phyloP scores from a whole-genome alignment of 1,284 basidiomycete genomes.

The Trametes polyzona region DNA sequence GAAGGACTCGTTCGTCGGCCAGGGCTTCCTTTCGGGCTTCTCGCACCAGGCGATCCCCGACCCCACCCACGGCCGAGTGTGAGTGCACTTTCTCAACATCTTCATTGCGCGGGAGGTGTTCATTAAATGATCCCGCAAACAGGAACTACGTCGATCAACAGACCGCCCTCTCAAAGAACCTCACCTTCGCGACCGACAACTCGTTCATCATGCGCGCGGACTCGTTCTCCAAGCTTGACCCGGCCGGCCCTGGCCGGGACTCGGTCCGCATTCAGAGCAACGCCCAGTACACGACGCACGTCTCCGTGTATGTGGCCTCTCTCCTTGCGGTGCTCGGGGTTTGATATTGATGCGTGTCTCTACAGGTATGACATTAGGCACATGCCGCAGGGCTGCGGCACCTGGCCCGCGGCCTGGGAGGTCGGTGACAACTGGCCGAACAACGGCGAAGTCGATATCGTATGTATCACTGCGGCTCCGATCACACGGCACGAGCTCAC shows the following conservation, averaged over 20 bases:
- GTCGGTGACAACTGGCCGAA: conserved; percentile 43
- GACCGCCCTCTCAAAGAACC: conserved; percentile 37
- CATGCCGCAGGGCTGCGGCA: conserved; percentile 66
- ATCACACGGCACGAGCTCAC: neutral
- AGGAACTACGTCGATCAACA: conserved; percentile 43
- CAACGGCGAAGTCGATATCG: conserved; percentile 40
- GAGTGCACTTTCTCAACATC: conserved; percentile 27
- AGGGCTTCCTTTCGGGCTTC: conserved; percentile 55
- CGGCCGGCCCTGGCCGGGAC: conserved; percentile 57
- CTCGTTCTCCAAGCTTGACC: too few relatives aligned
- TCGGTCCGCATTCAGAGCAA: conserved; percentile 61
- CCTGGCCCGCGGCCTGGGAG: conserved; percentile 63
- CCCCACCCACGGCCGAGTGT: conserved; percentile 69
- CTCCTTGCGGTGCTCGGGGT: neutral
- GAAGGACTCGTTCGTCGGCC: conserved; percentile 51
- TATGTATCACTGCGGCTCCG: conserved; percentile 28
- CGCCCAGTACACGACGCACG: conserved; percentile 55
- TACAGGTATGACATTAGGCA: conserved; percentile 52
- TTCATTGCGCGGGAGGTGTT: neutral
- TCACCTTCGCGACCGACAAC: conserved; percentile 37
- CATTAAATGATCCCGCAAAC: neutral
- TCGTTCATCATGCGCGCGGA: conserved; percentile 38
- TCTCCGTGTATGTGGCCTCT: conserved; percentile 52
- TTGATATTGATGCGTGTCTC: neutral
- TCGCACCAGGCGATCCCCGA: conserved; percentile 55